A percentile compares a stretch with the other conserved stretches of the same genome.
Conservation (phyloP, 768 basidiomycete genomes). For the Sporobolomyces roseus region DNA sequence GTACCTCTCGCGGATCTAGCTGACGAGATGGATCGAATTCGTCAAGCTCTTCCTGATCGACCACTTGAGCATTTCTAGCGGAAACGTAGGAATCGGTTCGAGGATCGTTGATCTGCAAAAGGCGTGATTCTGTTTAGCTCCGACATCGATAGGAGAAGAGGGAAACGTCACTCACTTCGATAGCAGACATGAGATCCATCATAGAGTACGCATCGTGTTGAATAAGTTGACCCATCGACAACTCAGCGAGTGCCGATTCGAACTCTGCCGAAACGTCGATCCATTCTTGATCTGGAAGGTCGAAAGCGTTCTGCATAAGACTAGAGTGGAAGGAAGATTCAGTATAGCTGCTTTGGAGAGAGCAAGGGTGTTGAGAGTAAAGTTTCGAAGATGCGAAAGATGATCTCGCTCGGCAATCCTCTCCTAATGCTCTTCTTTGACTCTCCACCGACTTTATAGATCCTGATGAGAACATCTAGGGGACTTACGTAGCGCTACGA, state of each 20-base stretch:
- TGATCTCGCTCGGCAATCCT: no score
- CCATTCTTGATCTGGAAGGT: background rate
- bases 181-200: slow-evolving; percentile 38
- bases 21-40: slow-evolving; percentile 8
- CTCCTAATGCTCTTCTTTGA: no score
- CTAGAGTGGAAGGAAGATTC: background rate
- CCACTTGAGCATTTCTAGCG: background rate
- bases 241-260: slow-evolving; percentile 11
- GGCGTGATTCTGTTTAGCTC: background rate
- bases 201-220: slow-evolving; percentile 1
- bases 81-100: slow-evolving; percentile 32
- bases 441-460: no score
- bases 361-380: background rate
- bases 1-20: background rate
- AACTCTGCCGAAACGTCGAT: slow-evolving; percentile 9
- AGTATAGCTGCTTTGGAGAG: background rate
- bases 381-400: no score
- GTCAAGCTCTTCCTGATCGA: background rate
- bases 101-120: slow-evolving; percentile 34
- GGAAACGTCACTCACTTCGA: slow-evolving; percentile 26
- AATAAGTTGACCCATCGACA: slow-evolving; percentile 25
- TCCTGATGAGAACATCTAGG: no score
- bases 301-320: background rate
- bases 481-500: no score
- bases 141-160: background rate